Conservation (phyloP, 1,139 yeast genomes). For the Entelexis sorbosivorans region DNA sequence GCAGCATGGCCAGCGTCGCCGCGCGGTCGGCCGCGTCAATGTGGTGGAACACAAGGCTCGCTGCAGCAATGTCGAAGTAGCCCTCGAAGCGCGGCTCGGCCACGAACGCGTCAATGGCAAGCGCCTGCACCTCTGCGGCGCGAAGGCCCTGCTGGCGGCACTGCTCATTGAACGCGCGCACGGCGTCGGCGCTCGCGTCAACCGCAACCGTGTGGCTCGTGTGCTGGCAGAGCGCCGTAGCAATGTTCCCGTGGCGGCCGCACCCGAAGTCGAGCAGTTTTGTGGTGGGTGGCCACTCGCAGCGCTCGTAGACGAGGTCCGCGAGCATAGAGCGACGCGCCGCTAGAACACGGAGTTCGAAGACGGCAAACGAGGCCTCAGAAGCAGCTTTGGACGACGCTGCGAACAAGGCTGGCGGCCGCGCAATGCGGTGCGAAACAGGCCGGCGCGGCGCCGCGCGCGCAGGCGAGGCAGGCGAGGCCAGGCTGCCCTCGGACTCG, state of each 20-base stretch:
- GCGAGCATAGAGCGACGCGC: not conserved
- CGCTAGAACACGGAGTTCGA: too few relatives aligned
- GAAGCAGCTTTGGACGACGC: too few relatives aligned
- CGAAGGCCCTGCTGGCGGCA: conserved; percentile 14
- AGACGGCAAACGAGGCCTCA: too few relatives aligned
- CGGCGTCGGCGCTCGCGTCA: conserved; percentile 9
- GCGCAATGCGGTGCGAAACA: too few relatives aligned
- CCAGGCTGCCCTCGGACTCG: too few relatives aligned
- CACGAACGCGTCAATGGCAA: not conserved
- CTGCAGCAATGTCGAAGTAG: conserved; percentile 12
- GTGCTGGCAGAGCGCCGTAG: conserved; percentile 7
- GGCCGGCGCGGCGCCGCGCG: too few relatives aligned
- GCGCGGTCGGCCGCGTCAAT: not conserved
- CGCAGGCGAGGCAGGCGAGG: too few relatives aligned
- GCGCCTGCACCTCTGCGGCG: conserved; percentile 6
- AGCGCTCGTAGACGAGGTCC: conserved; percentile 1
- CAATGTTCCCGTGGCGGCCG: conserved; percentile 15
- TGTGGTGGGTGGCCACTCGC: not conserved
- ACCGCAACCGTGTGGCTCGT: conserved; percentile 10
- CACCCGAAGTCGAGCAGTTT: conserved; percentile 18
- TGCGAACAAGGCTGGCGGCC: too few relatives aligned
- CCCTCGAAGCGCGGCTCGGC: not conserved
- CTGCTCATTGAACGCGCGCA: conserved; percentile 10
- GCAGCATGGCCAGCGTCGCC: not conserved
- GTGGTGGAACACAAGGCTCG: conserved; percentile 18